phyloP scores from a whole-genome alignment of 352 stramenopile genomes.

The Phytophthora multivora region DNA sequence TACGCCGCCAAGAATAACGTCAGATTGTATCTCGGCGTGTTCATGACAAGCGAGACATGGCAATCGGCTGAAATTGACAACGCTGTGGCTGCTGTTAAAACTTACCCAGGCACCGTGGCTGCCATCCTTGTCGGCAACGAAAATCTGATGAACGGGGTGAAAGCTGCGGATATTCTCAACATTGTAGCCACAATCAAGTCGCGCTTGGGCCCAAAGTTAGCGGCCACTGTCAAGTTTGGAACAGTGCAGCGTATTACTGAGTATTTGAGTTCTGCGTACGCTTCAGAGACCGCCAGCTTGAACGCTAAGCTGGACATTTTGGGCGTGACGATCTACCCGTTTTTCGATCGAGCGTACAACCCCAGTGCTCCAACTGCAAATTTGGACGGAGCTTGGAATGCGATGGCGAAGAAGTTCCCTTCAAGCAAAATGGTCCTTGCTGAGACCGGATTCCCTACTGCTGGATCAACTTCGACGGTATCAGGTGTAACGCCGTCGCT shows the following conservation, averaged over 20 bases:
- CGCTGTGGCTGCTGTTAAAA: constrained; percentile 44
- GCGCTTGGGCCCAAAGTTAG: constrained; percentile 24
- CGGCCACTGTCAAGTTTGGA: constrained; percentile 50
- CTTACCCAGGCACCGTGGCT: constrained; percentile 48
- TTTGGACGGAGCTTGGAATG: constrained; percentile 33
- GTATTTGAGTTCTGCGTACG: constrained; percentile 40
- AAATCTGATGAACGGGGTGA: constrained; percentile 35
- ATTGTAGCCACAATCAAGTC: constrained; percentile 38
- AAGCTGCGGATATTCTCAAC: constrained; percentile 31
- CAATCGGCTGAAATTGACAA: constrained; percentile 46
- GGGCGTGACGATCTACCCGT: constrained; percentile 66
- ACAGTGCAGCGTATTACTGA: constrained; percentile 62
- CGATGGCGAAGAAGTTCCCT: constrained; percentile 45
- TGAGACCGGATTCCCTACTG: constrained; percentile 57
- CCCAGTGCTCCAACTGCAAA: constrained; percentile 37
- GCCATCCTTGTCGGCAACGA: constrained; percentile 61
- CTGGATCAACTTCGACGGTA: constrained; percentile 25
- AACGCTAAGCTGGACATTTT: constrained; percentile 46
- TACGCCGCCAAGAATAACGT: constrained; percentile 54
- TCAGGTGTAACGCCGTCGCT: constrained; percentile 30
- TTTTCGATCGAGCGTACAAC: constrained; percentile 57
- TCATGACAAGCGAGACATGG: constrained; percentile 54
- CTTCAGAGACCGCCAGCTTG: constrained; percentile 34
- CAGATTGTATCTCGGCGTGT: constrained; percentile 62
- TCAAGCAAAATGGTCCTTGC: constrained; percentile 39